Percentiles rank a stretch among this genome's conserved stretches.
Evolutionary conservation across 768 basidiomycete species (phyloP).

Genomic region (Termitomyces sp.): DNA sequence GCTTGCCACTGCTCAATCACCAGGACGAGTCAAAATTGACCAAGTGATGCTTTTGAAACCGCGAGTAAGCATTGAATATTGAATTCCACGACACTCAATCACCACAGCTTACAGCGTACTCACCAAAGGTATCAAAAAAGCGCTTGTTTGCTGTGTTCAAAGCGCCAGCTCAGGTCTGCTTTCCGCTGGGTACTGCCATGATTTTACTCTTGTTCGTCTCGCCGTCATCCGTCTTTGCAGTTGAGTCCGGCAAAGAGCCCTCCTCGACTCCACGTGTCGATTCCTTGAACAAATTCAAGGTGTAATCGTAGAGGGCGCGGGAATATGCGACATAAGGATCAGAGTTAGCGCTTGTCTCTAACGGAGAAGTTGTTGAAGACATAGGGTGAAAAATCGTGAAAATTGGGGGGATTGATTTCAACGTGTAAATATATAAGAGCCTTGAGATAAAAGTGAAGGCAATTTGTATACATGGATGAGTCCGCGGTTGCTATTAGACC

Average conservation of each 20-base stretch:
- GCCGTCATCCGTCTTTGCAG: neutral
- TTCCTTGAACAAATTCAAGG: slow-evolving; percentile 61
- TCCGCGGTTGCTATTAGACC: slow-evolving; percentile 10
- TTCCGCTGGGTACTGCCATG: neutral
- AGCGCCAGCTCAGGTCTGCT: neutral
- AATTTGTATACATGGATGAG: neutral
- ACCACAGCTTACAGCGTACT: neutral
- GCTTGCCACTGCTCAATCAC: neutral
- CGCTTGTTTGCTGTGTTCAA: neutral
- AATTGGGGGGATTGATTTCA: slow-evolving; percentile 6
- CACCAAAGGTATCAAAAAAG: neutral
- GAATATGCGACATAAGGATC: slow-evolving; percentile 52
- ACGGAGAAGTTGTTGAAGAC: slow-evolving; percentile 13
- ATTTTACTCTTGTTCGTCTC: slow-evolving; percentile 2
- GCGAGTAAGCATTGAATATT: neutral
- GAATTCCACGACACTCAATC: neutral
- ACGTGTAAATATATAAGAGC: slow-evolving; percentile 6
- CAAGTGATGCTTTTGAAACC: neutral
- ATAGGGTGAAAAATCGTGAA: neutral
- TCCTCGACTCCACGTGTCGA: slow-evolving; percentile 56
- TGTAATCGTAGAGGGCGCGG: slow-evolving; percentile 61
- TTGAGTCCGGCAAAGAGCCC: slow-evolving; percentile 1
- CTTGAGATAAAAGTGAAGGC: neutral
- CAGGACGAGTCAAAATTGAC: neutral
- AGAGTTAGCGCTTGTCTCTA: slow-evolving; percentile 16